Conservation (phyloP, 2,329 filamentous ascomycete genomes). For the Calonectria montana region DNA sequence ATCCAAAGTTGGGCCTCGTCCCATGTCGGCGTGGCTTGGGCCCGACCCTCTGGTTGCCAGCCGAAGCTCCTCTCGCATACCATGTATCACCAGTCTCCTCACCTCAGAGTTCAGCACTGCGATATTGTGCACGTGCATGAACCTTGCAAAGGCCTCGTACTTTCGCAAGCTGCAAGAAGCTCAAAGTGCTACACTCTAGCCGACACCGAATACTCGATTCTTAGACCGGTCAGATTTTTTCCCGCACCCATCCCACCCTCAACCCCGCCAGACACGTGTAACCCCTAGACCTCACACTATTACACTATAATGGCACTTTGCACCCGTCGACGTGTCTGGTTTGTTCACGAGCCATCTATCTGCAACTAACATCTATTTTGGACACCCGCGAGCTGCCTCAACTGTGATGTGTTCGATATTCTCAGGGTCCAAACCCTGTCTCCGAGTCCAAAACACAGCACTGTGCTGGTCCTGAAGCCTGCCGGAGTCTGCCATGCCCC, state of each 20-base stretch:
- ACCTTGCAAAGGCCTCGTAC: slow-evolving; percentile 1
- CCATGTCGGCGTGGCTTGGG: slow-evolving; percentile 28
- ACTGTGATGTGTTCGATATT: slow-evolving; percentile 9
- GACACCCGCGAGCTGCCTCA: not conserved
- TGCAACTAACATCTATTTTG: slow-evolving; percentile 7
- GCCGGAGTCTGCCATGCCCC: not conserved
- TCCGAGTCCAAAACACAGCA: not conserved
- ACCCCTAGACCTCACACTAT: slow-evolving; percentile 11
- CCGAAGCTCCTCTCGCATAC: not conserved
- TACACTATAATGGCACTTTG: not conserved
- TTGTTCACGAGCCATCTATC: slow-evolving; percentile 5
- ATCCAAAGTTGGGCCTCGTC: slow-evolving; percentile 21
- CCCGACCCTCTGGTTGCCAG: slow-evolving; percentile 29
- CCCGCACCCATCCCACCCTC: not conserved
- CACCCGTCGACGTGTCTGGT: slow-evolving; percentile 7
- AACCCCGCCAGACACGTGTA: slow-evolving; percentile 20
- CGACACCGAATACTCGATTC: slow-evolving; percentile 2
- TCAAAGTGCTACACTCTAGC: not conserved
- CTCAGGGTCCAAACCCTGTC: not conserved
- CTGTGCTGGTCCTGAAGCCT: not conserved
- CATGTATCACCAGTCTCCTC: not conserved
- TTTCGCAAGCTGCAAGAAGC: not conserved
- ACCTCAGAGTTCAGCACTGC: slow-evolving; percentile 7
- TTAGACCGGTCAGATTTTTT: slow-evolving; percentile 9
- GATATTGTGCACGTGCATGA: slow-evolving; percentile 12